phyloP scores from a whole-genome alignment of 1,139 yeast species.

The Suhomyces wounanorum region DNA sequence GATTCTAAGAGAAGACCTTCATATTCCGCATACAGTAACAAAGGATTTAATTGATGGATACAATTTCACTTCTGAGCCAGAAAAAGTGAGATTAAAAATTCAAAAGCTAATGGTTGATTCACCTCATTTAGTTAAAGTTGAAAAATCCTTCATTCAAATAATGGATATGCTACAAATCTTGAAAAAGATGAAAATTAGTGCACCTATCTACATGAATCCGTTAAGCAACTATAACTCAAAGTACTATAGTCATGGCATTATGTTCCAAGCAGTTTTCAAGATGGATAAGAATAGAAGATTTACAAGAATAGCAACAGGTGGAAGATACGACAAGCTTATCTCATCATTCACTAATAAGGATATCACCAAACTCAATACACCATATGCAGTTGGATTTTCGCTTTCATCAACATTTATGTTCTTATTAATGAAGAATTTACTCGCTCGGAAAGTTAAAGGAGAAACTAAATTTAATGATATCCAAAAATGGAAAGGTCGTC shows the following conservation, averaged over 20 bases:
- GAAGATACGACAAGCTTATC: conserved; percentile 79
- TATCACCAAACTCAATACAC: conserved; percentile 30
- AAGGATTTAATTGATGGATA: conserved; percentile 76
- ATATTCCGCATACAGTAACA: conserved; percentile 76
- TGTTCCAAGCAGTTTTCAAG: conserved; percentile 84
- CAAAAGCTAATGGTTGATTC: conserved; percentile 75
- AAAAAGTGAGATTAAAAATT: conserved; percentile 61
- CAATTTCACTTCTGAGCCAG: conserved; percentile 71
- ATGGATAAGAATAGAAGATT: conserved; percentile 41
- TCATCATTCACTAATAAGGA: conserved; percentile 54
- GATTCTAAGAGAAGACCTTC: conserved; percentile 67
- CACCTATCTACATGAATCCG: conserved; percentile 56
- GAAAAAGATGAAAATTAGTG: conserved; percentile 51
- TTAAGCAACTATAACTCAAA: conserved; percentile 78
- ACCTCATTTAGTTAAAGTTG: conserved; percentile 62
- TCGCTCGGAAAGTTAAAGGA: conserved; percentile 20
- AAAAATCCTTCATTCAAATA: conserved; percentile 61
- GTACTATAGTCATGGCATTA: conserved; percentile 76
- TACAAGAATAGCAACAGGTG: conserved; percentile 81
- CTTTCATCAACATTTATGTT: conserved; percentile 49
- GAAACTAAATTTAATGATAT: conserved; percentile 10
- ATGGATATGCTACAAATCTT: conserved; percentile 56
- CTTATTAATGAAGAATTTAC: conserved; percentile 40
- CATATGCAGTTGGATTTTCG: conserved; percentile 82
- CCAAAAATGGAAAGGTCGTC: conserved; percentile 33